Conservation (phyloP, 208 protist species). For the Leishmania turanica region DNA sequence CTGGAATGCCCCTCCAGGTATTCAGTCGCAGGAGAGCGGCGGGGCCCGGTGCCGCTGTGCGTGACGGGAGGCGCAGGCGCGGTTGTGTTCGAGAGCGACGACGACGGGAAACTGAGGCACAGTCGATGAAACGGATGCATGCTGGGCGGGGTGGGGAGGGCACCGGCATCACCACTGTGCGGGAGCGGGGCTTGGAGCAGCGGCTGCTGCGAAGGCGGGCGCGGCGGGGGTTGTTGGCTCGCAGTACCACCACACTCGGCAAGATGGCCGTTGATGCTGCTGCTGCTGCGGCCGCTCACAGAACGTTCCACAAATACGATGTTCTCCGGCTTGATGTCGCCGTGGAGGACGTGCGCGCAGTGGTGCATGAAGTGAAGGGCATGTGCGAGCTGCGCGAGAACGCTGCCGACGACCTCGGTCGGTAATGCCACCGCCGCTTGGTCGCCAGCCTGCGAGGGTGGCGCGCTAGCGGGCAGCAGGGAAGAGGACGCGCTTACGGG, state of each 20-base stretch:
- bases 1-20: neutral
- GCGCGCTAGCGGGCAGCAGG: neutral
- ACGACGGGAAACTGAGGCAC: neutral
- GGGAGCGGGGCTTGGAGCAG: neutral
- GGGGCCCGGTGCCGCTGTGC: neutral
- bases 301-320: constrained; percentile 52
- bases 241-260: constrained; percentile 20
- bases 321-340: constrained; percentile 95
- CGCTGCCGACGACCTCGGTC: constrained; percentile 23
- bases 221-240: neutral
- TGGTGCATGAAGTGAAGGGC: constrained; percentile 72
- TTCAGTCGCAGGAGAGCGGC: neutral
- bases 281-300: constrained; percentile 1
- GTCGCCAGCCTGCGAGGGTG: neutral
- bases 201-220: neutral
- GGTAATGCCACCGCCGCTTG: constrained; percentile 12
- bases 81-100: neutral
- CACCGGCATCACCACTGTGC: neutral
- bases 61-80: neutral
- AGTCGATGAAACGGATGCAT: neutral
- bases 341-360: constrained; percentile 87
- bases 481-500: neutral
- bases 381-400: constrained; percentile 83
- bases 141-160: neutral
- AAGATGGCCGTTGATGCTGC: neutral